Base-by-base conservation (phyloP, 257 asterid species). In the Solanum bukasovii region DNA sequence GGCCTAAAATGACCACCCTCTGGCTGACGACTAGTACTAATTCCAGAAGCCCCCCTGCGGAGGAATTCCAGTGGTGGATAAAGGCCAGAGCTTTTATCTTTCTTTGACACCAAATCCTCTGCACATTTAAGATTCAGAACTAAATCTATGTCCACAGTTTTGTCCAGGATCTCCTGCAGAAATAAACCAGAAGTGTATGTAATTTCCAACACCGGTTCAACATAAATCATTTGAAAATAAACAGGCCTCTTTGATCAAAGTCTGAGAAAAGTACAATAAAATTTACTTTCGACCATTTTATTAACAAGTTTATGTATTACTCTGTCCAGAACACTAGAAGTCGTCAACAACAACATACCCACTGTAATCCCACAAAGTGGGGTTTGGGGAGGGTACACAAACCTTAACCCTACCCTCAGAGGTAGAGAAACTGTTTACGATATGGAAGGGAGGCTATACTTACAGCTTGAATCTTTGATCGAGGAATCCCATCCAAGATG, bases 401-500 rank as follows among this genome's bases (percentile, higher is more conserved):
- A 63, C 72, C 33, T n/a, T 5, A 65, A 33, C 72, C 18, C 18
- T n/a, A 63, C 29, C 44, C 33, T 65, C 68, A 21, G 27, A 21
- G 12, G 25, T 61, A 21, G 68, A 61, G 68, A 61, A 5, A 21
- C 2, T 21, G 27, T 0, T 65, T n/a, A 13, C 31, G 8, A 65
- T n/a, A 65, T 7, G 37, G 86, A 82, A 27, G 35, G 73, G 25
- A 25, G 63, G 52, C 34, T 49, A 44, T 18, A 91, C 96, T 92
- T 89, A 97, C 99, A 83, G 99, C 99, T 93, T 97, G 99, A 84
- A 92, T 89, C 75, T 90, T 91, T 13, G 98, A 92, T 83, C 98
- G 92, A 86, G 99, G 99, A 87, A 97, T 88, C 65, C 99, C 99
- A 88, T 95, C 98, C 92, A 97, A 88, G 89, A 97, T 96, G 91